Percentiles rank a stretch among this genome's conserved stretches.
These are phyloP conservation scores for Talaromyces sp. DNA, from an alignment of 2,329 filamentous ascomycete species.

Conservation along the genomic window DNA sequence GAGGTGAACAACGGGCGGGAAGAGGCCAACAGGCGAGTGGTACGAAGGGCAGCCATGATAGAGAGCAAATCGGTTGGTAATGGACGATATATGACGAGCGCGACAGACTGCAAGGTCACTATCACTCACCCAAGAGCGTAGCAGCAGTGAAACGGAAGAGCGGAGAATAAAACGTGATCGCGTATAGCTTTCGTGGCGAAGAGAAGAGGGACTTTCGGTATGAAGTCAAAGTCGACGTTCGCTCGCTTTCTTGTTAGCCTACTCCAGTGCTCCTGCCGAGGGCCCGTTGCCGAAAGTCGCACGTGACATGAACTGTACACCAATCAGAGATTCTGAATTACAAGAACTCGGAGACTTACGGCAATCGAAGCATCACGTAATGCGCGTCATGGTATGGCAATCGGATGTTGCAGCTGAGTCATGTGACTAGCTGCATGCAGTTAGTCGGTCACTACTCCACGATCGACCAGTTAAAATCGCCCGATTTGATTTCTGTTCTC, in stretches of 20 bases:
- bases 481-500: not conserved
- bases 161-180: conserved; percentile 9
- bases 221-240: conserved; percentile 14
- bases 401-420: not conserved
- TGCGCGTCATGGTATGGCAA: conserved; percentile 2
- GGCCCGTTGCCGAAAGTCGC: conserved; percentile 13
- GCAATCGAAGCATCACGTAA: conserved; percentile 13
- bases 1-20: conserved; percentile 41
- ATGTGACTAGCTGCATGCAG: not conserved
- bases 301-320: conserved; percentile 7
- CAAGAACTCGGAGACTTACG: conserved; percentile 21
- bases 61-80: conserved; percentile 1
- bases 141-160: conserved; percentile 5
- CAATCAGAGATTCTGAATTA: too few relatives aligned
- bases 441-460: not conserved
- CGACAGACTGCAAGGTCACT: not conserved
- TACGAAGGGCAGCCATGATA: conserved; percentile 49
- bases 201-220: conserved; percentile 3
- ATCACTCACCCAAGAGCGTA: conserved; percentile 16
- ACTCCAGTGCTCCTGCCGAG: conserved; percentile 13
- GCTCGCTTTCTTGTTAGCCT: conserved; percentile 20
- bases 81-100: not conserved
- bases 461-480: not conserved
- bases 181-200: not conserved
- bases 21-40: conserved; percentile 44